A percentile compares a stretch with the other conserved stretches of the same genome.
These are phyloP conservation scores for Aspergillus nidulans DNA, from an alignment of 495 filamentous ascomycete species.

Conservation along the genomic window DNA sequence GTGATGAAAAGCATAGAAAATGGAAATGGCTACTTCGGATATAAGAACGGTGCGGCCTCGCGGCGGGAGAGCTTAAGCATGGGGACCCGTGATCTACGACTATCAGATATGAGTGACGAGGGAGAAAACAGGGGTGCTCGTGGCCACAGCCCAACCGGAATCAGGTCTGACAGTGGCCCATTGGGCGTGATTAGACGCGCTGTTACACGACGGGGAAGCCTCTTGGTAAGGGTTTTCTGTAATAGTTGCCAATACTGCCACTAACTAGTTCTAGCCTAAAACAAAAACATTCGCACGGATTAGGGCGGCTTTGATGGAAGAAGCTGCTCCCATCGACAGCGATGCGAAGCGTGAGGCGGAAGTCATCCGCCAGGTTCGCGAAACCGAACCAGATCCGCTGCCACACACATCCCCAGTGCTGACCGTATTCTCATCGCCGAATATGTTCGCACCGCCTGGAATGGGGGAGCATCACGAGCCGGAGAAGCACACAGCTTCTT, in stretches of 20 bases:
- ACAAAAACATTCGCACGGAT: conserved; percentile 93
- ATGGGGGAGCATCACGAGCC: conserved; percentile 51
- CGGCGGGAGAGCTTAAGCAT: conserved; percentile 81
- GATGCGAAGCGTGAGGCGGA: conserved; percentile 91
- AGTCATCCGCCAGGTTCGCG: conserved; percentile 88
- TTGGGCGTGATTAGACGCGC: conserved; percentile 53
- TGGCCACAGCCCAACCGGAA: conserved; percentile 39
- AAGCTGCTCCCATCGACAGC: conserved; percentile 78
- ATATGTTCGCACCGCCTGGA: conserved; percentile 46
- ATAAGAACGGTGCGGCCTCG: conserved; percentile 47
- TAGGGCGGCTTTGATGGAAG: conserved; percentile 81
- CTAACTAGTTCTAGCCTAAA: conserved; percentile 63
- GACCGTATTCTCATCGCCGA: conserved; percentile 34
- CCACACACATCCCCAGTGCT: conserved; percentile 37
- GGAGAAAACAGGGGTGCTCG: conserved; percentile 48
- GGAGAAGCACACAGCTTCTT: conserved; percentile 46
- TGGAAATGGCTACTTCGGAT: conserved; percentile 43
- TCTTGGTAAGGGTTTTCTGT: conserved; percentile 59
- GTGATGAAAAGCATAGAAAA: conserved; percentile 58
- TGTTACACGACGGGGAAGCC: conserved; percentile 81
- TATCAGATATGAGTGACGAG: conserved; percentile 84
- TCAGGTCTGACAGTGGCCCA: conserved; percentile 40
- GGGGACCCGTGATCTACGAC: conserved; percentile 78
- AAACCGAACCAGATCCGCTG: conserved; percentile 53
- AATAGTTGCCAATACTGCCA: not conserved